These are phyloP conservation scores for Crucibulum parvulum DNA, from an alignment of 1,284 basidiomycete genomes.

Conservation along the genomic window DNA sequence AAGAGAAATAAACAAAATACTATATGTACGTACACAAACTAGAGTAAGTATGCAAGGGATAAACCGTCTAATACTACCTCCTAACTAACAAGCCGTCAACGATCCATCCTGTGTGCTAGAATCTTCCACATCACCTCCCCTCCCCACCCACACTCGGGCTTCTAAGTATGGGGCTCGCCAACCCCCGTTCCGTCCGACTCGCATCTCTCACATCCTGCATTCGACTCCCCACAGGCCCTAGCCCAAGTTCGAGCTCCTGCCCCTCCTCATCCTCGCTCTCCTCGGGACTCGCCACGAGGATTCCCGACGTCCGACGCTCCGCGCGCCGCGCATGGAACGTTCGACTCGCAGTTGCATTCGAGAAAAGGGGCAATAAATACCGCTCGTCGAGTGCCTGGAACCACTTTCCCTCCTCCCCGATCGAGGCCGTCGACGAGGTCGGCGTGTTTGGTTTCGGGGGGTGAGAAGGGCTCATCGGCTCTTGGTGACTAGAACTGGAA, in stretches of 20 bases:
- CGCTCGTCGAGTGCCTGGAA: slow-evolving; percentile 96
- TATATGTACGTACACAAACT: no score
- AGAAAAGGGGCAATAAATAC: slow-evolving; percentile 94
- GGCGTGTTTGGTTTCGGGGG: slow-evolving; percentile 17
- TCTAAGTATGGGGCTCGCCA: slow-evolving; percentile 24
- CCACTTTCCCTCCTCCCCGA: slow-evolving; percentile 81
- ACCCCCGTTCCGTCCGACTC: slow-evolving; percentile 63
- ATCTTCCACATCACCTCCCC: no score
- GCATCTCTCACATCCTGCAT: slow-evolving; percentile 39
- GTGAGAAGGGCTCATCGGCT: slow-evolving; percentile 5
- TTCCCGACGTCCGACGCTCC: slow-evolving; percentile 45
- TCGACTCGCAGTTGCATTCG: slow-evolving; percentile 90
- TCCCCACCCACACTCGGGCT: not conserved
- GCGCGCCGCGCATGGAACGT: slow-evolving; percentile 85
- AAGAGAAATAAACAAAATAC: no score
- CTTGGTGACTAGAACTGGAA: no score
- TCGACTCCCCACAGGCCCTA: slow-evolving; percentile 6
- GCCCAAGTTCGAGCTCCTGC: slow-evolving; percentile 25
- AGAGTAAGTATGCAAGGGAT: no score
- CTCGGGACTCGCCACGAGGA: slow-evolving; percentile 44
- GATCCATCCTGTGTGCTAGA: no score
- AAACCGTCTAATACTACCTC: no score
- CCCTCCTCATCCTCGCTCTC: slow-evolving; percentile 62
- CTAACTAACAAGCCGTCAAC: no score
- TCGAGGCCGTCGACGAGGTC: slow-evolving; percentile 10